These are phyloP conservation scores for Ensete ventricosum DNA, from an alignment of 176 grass and related monocot species.

Conservation along the genomic window DNA sequence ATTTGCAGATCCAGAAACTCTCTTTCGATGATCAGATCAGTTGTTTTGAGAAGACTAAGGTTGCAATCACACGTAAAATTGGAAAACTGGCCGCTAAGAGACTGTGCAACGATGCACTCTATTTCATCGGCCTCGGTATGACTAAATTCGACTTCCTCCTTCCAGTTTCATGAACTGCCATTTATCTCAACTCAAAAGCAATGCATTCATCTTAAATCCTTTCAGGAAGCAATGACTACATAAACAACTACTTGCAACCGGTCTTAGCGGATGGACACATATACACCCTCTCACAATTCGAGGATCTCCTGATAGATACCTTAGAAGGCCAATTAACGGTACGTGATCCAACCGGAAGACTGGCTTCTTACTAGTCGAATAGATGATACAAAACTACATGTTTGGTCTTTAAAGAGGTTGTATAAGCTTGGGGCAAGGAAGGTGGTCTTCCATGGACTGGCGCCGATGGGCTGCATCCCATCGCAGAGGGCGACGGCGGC, in stretches of 20 bases:
- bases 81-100: constrained; percentile 54
- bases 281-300: constrained; percentile 78
- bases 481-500: constrained; percentile 60
- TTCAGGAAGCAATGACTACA: constrained; percentile 93
- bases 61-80: constrained; percentile 55
- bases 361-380: not conserved
- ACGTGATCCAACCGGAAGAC: not conserved
- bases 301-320: constrained; percentile 53
- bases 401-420: constrained; percentile 33
- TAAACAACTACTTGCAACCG: constrained; percentile 94
- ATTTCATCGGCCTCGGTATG: constrained; percentile 65
- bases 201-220: constrained; percentile 2
- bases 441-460: constrained; percentile 58
- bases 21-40: constrained; percentile 89
- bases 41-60: constrained; percentile 45
- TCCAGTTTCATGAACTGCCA: too few relatives aligned
- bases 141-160: not conserved
- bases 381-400: not conserved
- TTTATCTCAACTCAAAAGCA: not conserved
- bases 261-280: constrained; percentile 79
- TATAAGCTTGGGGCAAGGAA: constrained; percentile 73
- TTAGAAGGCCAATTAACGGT: constrained; percentile 62
- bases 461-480: constrained; percentile 88
- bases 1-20: constrained; percentile 69
- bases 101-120: constrained; percentile 58